Evolutionary conservation across 495 filamentous ascomycete genomes (phyloP), one percentile per base, ranked within the genome.

Genomic region (Neurospora terricola): DNA sequence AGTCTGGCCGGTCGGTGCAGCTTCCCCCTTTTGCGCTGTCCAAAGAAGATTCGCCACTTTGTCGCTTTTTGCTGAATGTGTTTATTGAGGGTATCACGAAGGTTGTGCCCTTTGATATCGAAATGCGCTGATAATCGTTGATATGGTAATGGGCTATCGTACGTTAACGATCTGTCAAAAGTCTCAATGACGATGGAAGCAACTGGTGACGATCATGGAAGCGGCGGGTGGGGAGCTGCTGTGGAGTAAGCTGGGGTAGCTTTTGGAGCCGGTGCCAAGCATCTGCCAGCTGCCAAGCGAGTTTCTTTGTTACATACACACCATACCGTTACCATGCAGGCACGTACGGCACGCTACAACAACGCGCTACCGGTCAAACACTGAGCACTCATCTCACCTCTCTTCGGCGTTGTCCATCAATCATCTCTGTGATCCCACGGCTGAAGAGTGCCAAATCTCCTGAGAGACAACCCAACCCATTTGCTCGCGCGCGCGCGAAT

Each of bases 1-100:
- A 48, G 59, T 54, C 30, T 66, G 54, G 54, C 54, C 54, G 36
- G 18, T 39, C 27, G 36, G 7, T 72, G 38, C 73, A 72, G 69
- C 45, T 59, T 76, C 62, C 72, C 69, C 73, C 69, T 43, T 48
- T 45, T 73, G 73, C 72, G 76, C 72, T 72, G 69, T 74, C 48
- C 40, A 66, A 66, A 66, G 6, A 66, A 66, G 54, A 3, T 18
- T 66, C 27, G 54, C 54, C 54, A 66, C 54, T 66, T 66, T 66
- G 54, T 66, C 54, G 54, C 11, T 66, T 36, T 66, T 66, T 66
- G 7, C 54, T 66, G 54, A 18, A 34, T 66, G 54, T 18, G 27
- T 3, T 66, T 30, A 14, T 7, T 66, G 54, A 66, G 14, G 14
- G 12, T 66, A 66, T 34, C 1, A 30, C 54, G 14, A 36, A 9